Percentiles rank a stretch among this genome's conserved stretches.
These are phyloP conservation scores for Kwoniella newhampshirensis DNA, from an alignment of 768 basidiomycete species.

Conservation along the genomic window DNA sequence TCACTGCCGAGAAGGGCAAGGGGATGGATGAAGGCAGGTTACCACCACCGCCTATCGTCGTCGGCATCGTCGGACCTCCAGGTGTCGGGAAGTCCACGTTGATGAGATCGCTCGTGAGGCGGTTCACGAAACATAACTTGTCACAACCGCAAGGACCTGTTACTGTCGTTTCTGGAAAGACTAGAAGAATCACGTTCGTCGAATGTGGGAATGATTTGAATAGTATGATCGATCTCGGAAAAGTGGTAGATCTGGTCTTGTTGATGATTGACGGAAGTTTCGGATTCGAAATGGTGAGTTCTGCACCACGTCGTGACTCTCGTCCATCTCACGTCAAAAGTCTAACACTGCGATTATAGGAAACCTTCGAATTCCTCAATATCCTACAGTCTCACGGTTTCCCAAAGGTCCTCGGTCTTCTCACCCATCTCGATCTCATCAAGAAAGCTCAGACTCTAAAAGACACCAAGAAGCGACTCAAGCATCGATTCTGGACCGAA, in stretches of 20 bases:
- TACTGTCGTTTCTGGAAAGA: constrained; percentile 92
- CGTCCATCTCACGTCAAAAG: background rate
- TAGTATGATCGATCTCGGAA: constrained; percentile 97
- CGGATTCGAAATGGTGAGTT: constrained; percentile 95
- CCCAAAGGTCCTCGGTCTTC: constrained; percentile 94
- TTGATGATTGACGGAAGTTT: constrained; percentile 98
- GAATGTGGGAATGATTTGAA: constrained; percentile 98
- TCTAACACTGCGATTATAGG: constrained; percentile 58
- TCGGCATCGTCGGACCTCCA: constrained; percentile 92
- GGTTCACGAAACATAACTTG: constrained; percentile 91
- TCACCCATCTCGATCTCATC: constrained; percentile 94
- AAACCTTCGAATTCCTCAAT: constrained; percentile 98
- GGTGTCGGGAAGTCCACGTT: constrained; percentile 94
- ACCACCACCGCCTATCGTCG: constrained; percentile 85
- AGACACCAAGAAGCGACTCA: constrained; percentile 86
- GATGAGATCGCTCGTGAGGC: constrained; percentile 81
- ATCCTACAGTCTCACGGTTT: constrained; percentile 96
- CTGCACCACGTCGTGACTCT: too few species aligned
- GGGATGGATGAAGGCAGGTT: constrained; percentile 61
- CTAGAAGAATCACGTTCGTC: constrained; percentile 86
- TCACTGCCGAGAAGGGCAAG: constrained; percentile 49
- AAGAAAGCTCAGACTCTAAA: constrained; percentile 84
- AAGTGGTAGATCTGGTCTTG: constrained; percentile 91
- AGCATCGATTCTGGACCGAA: constrained; percentile 99
- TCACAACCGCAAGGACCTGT: constrained; percentile 88